Evolutionary conservation across 2,329 filamentous ascomycete genomes (phyloP).

Genomic region (Metarhizium sp.): DNA sequence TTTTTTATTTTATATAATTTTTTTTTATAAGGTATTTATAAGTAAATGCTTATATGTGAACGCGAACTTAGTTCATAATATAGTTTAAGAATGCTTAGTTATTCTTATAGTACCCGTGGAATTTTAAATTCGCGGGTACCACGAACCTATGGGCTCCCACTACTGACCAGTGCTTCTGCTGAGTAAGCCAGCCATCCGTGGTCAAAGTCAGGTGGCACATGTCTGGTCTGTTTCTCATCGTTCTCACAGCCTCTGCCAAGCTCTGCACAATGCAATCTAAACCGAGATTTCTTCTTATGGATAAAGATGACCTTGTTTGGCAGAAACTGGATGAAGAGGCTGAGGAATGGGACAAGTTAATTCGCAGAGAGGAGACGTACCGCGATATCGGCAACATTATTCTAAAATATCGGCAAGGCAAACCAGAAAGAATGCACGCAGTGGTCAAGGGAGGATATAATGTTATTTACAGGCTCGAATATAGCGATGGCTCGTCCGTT

Average conservation of each 20-base stretch:
- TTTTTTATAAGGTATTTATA: no score
- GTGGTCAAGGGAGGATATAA: constrained; percentile 2
- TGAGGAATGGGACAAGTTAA: constrained; percentile 11
- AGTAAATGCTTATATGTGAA: no score
- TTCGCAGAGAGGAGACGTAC: constrained; percentile 7
- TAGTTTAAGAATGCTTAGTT: no score
- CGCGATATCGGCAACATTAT: constrained; percentile 11
- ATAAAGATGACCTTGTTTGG: constrained; percentile 15
- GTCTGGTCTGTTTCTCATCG: not conserved
- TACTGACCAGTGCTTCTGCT: no score
- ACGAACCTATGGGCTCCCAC: no score
- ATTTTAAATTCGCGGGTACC: no score
- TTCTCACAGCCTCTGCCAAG: not conserved
- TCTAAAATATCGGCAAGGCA: constrained; percentile 10
- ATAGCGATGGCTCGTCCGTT: not conserved
- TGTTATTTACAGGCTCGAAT: constrained; percentile 2
- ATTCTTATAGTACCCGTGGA: no score
- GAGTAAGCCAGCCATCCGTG: no score
- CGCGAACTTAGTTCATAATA: no score
- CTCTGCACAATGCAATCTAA: not conserved
- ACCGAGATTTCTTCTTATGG: constrained; percentile 9
- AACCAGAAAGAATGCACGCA: constrained; percentile 10
- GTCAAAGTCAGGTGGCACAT: no score
- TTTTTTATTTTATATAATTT: no score
- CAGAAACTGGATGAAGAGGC: constrained; percentile 11